These are phyloP conservation scores for Suillus clintonianus DNA, from an alignment of 768 basidiomycete genomes.

Conservation along the genomic window DNA sequence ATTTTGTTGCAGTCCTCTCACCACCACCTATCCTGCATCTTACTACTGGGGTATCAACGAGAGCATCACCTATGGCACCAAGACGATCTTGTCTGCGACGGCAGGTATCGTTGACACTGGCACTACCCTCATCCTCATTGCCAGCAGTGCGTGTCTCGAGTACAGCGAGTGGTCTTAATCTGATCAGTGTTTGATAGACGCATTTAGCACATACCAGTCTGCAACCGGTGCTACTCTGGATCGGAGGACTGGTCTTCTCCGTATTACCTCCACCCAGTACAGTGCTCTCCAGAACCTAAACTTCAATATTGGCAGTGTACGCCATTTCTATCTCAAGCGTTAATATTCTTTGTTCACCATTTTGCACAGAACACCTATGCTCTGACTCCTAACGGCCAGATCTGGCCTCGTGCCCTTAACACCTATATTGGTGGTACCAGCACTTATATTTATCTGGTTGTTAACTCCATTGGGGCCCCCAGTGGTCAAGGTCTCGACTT, in stretches of 20 bases:
- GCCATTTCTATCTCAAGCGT: too few species aligned
- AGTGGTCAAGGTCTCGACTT: constrained; percentile 43
- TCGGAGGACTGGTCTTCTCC: constrained; percentile 17
- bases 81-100: constrained; percentile 43
- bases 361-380: constrained; percentile 20
- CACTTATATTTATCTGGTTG: constrained; percentile 4
- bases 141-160: constrained; percentile 36
- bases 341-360: not conserved
- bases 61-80: constrained; percentile 51
- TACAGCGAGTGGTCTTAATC: not conserved
- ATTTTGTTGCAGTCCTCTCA: constrained; percentile 40
- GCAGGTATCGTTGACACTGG: constrained; percentile 66
- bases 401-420: constrained; percentile 36
- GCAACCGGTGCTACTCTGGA: constrained; percentile 44
- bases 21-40: constrained; percentile 44
- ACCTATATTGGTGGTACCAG: constrained; percentile 29
- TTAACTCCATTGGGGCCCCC: constrained; percentile 22
- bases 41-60: constrained; percentile 64
- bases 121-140: constrained; percentile 52
- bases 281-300: constrained; percentile 2
- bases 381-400: constrained; percentile 32
- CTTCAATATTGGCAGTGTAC: constrained; percentile 11
- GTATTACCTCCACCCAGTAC: constrained; percentile 8
- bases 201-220: constrained; percentile 43
- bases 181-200: constrained; percentile 23